Evolutionary conservation across 1,284 basidiomycete genomes (phyloP), one percentile per base, ranked within the genome.

Genomic region (Earliella scabrosa): DNA sequence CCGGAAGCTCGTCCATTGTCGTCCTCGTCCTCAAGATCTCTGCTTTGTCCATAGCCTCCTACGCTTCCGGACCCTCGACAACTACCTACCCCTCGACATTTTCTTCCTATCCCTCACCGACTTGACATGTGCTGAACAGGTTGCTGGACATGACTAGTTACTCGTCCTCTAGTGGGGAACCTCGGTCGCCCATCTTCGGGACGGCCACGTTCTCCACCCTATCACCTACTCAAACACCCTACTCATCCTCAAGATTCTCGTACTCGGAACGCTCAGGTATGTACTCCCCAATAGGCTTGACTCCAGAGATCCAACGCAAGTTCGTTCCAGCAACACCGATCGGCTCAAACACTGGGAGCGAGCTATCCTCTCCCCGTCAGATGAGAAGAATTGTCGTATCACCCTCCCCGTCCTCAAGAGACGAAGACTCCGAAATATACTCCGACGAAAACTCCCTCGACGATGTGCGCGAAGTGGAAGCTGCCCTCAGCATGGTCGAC

Each of bases 381-480:
- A 75, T 77, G 73, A 73, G 78, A 11, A 72, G 79, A 18, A 66
- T 75, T 58, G 68, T 71, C 41, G 65, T 78, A 36, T 81, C 79
- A 7, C 77, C 79, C 18, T 63, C 71, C 2, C 66, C 65, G 0
- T 66, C 69, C 13, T 66, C 66, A 23, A 63, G 64, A 35, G 63
- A 63, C 40, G 69, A 71, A 21, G 68, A 73, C 35, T 50, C 61
- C 10, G 74, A 77, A 46, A 67, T 67, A 3, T 78, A 80, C 53
- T 65, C 71, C 1, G 76, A 79, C 56, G 79, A 79, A 52, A 73
- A 78, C 59, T 82, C 80, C 1, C 50, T 77, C 18, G 69, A 72
- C 56, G 82, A 81, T 40, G 70, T 67, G 2, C 77, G 72, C 5
- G 86, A 90, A 69, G 87, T 91, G 20, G 88, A 90, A 68, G 83